A percentile compares a stretch with the other conserved stretches of the same genome.
phyloP scores from a whole-genome alignment of 2,329 filamentous ascomycete genomes.

The Pseudocercospora pini-densiflorae region DNA sequence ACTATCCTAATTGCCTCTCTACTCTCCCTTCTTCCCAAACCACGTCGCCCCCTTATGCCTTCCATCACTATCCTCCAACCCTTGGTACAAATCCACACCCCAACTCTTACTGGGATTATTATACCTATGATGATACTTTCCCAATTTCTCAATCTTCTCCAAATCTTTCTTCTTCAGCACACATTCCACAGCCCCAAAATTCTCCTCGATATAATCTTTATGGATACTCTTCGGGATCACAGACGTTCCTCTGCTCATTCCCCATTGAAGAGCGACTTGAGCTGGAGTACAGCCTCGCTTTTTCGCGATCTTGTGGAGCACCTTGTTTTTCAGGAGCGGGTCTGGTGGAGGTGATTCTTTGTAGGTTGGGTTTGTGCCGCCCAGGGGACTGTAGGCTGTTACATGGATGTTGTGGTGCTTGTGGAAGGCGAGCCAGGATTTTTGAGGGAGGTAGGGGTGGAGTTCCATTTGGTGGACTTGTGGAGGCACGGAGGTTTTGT shows the following conservation, averaged over 20 bases:
- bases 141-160: constrained; percentile 42
- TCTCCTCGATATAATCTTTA: constrained; percentile 32
- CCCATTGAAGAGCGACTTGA: constrained; percentile 60
- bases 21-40: constrained; percentile 10
- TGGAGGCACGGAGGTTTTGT: constrained; percentile 30
- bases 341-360: constrained; percentile 27
- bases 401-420: constrained; percentile 33
- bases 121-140: constrained; percentile 36
- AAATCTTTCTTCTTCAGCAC: constrained; percentile 44
- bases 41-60: constrained; percentile 30
- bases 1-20: not conserved
- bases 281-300: constrained; percentile 63
- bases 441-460: constrained; percentile 39
- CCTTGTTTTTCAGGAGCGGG: constrained; percentile 58
- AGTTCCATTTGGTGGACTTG: constrained; percentile 39
- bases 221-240: constrained; percentile 57
- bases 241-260: constrained; percentile 58
- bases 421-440: constrained; percentile 30
- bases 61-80: constrained; percentile 44
- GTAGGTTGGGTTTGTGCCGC: constrained; percentile 49
- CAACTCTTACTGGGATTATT: constrained; percentile 40
- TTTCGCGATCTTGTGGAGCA: constrained; percentile 68
- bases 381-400: constrained; percentile 38
- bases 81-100: constrained; percentile 44
- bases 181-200: constrained; percentile 43